Conservation (phyloP, 1,284 basidiomycete genomes). For the Crucibulum cyathiforme region DNA sequence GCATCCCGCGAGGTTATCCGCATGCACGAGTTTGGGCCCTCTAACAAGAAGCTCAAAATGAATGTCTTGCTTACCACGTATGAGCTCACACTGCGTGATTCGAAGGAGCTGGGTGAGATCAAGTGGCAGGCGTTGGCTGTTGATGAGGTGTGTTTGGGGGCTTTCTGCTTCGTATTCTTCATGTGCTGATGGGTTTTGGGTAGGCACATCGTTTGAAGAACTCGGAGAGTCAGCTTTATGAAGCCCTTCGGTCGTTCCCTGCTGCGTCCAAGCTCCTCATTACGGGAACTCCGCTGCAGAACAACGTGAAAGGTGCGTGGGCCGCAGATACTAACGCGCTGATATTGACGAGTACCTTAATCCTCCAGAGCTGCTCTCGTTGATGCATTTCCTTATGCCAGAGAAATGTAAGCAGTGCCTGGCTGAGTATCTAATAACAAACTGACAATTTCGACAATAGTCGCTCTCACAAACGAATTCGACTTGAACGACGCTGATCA, state of each 20-base stretch:
- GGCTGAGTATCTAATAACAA: neutral
- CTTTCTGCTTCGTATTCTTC: neutral
- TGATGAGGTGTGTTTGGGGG: conserved; percentile 75
- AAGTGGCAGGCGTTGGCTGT: conserved; percentile 98
- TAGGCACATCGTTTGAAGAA: conserved; percentile 98
- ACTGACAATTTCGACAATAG: conserved; percentile 39
- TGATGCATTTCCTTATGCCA: conserved; percentile 99
- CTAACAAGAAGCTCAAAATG: conserved; percentile 91
- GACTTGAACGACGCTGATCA: conserved; percentile 94
- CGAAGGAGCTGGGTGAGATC: conserved; percentile 88
- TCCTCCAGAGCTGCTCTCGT: conserved; percentile 82
- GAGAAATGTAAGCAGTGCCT: conserved; percentile 80
- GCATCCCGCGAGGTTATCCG: conserved; percentile 91
- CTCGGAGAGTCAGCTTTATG: conserved; percentile 96
- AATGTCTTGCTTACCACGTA: conserved; percentile 98
- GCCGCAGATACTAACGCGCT: neutral
- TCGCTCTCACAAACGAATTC: conserved; percentile 90
- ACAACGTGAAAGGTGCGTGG: conserved; percentile 92
- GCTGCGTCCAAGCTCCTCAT: conserved; percentile 94
- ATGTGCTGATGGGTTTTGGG: conserved; percentile 6
- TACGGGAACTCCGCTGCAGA: conserved; percentile 98
- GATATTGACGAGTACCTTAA: conserved; percentile 6
- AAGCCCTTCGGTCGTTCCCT: conserved; percentile 89
- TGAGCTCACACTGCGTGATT: conserved; percentile 93
- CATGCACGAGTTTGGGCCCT: conserved; percentile 88